Conservation (phyloP, 208 protist genomes). For the Acanthamoeba royreba region DNA sequence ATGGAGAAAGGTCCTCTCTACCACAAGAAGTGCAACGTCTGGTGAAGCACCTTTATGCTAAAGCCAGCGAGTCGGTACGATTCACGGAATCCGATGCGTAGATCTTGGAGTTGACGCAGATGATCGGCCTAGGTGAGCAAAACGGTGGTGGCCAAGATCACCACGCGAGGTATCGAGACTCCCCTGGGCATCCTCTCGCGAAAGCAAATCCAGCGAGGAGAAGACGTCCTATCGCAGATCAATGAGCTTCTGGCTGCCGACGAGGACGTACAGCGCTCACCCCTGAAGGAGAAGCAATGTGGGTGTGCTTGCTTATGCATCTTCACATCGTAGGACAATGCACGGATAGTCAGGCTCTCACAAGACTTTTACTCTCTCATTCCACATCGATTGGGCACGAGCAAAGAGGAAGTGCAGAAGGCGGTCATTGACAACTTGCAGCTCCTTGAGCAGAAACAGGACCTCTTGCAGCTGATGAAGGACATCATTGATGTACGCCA, state of each 20-base stretch:
- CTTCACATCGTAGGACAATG: neutral
- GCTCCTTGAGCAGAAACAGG: neutral
- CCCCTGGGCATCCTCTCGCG: conserved; percentile 45
- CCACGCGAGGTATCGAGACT: conserved; percentile 46
- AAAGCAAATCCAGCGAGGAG: conserved; percentile 22
- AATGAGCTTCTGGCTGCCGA: neutral
- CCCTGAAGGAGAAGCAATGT: neutral
- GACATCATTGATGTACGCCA: neutral
- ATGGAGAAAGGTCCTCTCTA: neutral
- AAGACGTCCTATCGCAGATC: neutral
- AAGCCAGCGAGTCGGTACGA: conserved; percentile 22
- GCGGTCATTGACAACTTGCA: neutral
- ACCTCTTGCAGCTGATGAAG: conserved; percentile 41
- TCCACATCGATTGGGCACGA: conserved; percentile 30
- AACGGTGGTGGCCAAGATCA: conserved; percentile 23
- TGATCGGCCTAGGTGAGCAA: neutral
- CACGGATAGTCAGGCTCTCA: neutral
- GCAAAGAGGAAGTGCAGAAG: neutral
- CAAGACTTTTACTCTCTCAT: conserved; percentile 40
- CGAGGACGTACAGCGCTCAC: neutral
- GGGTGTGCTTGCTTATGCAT: neutral
- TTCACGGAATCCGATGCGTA: too few species aligned
- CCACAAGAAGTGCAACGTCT: neutral
- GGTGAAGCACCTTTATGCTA: neutral
- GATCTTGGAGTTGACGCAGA: too few species aligned